These are phyloP conservation scores for Phytophthora idaei DNA, from an alignment of 352 stramenopile genomes.

Conservation along the genomic window DNA sequence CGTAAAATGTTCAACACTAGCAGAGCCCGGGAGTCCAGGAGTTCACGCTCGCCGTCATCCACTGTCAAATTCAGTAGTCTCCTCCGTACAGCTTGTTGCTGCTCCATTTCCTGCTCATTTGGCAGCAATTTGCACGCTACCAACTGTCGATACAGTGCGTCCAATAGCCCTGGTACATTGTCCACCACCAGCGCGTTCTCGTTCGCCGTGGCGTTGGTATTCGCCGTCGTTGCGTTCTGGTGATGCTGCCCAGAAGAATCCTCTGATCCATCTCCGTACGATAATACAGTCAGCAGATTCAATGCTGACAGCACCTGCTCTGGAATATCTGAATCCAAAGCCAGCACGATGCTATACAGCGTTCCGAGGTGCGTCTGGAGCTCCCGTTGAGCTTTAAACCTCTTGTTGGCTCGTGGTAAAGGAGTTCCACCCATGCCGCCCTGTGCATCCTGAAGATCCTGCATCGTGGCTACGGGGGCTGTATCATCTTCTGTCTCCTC, in stretches of 20 bases:
- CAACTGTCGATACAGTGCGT: conserved; percentile 78
- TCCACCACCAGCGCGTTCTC: conserved; percentile 72
- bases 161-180: conserved; percentile 71
- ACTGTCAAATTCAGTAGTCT: conserved; percentile 55
- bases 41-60: conserved; percentile 52
- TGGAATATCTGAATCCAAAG: conserved; percentile 67
- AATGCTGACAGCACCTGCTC: conserved; percentile 61
- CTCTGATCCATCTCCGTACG: conserved; percentile 43
- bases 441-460: conserved; percentile 71
- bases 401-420: conserved; percentile 63
- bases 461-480: conserved; percentile 60
- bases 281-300: conserved; percentile 78
- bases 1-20: conserved; percentile 81
- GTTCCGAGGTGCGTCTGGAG: conserved; percentile 54
- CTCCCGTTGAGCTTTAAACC: conserved; percentile 65
- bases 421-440: conserved; percentile 63
- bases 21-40: conserved; percentile 58
- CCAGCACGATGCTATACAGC: conserved; percentile 73
- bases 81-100: conserved; percentile 22
- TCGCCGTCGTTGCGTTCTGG: conserved; percentile 28
- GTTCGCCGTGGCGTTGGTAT: conserved; percentile 36
- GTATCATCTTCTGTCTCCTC: conserved; percentile 18
- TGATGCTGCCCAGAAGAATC: conserved; percentile 14
- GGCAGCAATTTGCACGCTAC: conserved; percentile 56
- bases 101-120: conserved; percentile 24